These are phyloP conservation scores for Citrus unshiu DNA, from an alignment of 345 rosid species.

Conservation along the genomic window DNA sequence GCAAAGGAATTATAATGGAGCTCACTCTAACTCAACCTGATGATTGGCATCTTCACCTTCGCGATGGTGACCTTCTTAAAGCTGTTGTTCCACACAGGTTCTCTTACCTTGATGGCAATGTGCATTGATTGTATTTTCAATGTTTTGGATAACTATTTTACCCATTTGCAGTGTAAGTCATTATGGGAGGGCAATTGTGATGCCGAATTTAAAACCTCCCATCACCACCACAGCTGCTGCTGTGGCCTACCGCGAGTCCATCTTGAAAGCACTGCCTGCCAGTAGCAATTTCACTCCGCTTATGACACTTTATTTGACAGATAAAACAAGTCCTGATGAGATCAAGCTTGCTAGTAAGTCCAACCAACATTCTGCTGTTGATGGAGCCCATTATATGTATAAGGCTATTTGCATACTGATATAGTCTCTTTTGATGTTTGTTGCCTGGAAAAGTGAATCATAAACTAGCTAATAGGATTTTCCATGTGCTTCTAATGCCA, in stretches of 20 bases:
- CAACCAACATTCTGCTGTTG: neutral
- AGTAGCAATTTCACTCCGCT: constrained; percentile 68
- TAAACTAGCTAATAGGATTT: neutral
- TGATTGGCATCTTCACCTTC: constrained; percentile 66
- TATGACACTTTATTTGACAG: constrained; percentile 94
- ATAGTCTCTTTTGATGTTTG: neutral
- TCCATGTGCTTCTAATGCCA: neutral
- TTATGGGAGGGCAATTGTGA: constrained; percentile 85
- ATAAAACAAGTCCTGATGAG: constrained; percentile 74
- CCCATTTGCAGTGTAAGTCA: constrained; percentile 46
- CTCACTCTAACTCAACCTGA: constrained; percentile 43
- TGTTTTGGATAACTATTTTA: neutral
- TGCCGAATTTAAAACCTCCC: constrained; percentile 96
- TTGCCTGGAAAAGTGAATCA: neutral
- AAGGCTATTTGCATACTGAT: neutral
- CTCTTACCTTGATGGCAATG: neutral
- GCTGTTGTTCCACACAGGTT: constrained; percentile 22
- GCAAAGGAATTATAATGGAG: constrained; percentile 31
- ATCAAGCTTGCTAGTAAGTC: constrained; percentile 84
- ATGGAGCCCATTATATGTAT: neutral
- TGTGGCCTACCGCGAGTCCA: constrained; percentile 54
- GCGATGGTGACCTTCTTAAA: constrained; percentile 47
- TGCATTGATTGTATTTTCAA: neutral
- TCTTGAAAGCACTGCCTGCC: constrained; percentile 58
- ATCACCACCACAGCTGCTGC: constrained; percentile 74